Base-by-base conservation (phyloP, 306 rosid species). In the Sicyos edulis region DNA sequence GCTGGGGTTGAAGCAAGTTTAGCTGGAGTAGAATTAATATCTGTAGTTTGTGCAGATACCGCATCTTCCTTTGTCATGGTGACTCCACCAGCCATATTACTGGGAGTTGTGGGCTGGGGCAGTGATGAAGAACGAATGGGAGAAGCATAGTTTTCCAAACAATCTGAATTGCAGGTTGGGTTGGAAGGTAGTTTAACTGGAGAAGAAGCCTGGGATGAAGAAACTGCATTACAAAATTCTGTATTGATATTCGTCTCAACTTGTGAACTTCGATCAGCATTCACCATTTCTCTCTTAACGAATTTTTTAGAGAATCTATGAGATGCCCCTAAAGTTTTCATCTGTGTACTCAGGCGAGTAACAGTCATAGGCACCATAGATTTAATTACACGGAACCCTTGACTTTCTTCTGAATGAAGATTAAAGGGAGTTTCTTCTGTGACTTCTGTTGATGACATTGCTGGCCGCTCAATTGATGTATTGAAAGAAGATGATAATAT, bases 1-100 rank as follows among this genome's bases (percentile, higher is more conserved):
- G 75, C 73, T 8, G 96, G 92, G 56, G 89, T 88, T 51, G 77
- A 81, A 21, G 70, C 73, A 77, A 40, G 73, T 81, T 86, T 85
- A 73, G 51, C 85, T 19, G 96, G 95, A 65, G 89, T 84, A 3
- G 85, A 85, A 24, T 79, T 40, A n/a, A 72, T 9, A 29, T 40
- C 56, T 49, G 62, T 69, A 65, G 8, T 24, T 61, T 78, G 66
- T 10, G 66, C 26, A 19, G 71, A 54, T 57, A 72, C 56, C 4
- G 47, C 75, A 62, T 83, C 79, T 37, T 82, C 79, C n/a, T 76
- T 80, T 50, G 80, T 75, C 20, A 52, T 11, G 70, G 22, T 9
- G 24, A 71, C 77, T 26, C 32, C 32, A 26, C 32, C 32, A 26
- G 37, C 5, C 37, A 2, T 32, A 32, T 32, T 32, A 32, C 37